These are phyloP conservation scores for Boletus subcaerulescens DNA, from an alignment of 768 basidiomycete genomes.

Conservation along the genomic window DNA sequence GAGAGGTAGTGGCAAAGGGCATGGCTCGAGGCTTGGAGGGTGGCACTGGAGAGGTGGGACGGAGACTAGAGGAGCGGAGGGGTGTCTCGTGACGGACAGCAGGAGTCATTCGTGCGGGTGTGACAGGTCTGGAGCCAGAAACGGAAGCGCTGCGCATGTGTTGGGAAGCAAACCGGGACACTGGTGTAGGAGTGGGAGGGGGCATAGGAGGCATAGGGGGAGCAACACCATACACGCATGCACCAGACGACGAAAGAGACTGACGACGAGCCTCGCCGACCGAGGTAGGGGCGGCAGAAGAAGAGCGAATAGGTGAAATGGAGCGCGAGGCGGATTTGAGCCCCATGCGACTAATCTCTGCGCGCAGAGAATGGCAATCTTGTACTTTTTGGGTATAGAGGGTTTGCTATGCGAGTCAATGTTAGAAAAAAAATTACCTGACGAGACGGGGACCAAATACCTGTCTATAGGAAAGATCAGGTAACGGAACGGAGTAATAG, in stretches of 20 bases:
- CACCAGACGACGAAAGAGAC: constrained; percentile 30
- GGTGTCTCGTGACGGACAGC: constrained; percentile 30
- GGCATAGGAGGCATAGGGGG: constrained; percentile 37
- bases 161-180: constrained; percentile 50
- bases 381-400: constrained; percentile 66
- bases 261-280: constrained; percentile 28
- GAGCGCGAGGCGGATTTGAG: constrained; percentile 29
- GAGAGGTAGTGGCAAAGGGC: constrained; percentile 45
- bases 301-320: constrained; percentile 23
- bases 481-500: constrained; percentile 4
- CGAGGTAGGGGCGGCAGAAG: constrained; percentile 26
- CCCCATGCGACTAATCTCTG: constrained; percentile 57
- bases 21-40: constrained; percentile 47
- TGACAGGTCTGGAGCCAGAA: constrained; percentile 34
- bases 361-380: constrained; percentile 65
- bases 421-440: constrained; percentile 10
- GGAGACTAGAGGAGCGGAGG: constrained; percentile 28
- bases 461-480: constrained; percentile 46
- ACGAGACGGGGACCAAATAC: constrained; percentile 38
- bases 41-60: constrained; percentile 29
- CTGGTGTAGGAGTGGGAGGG: constrained; percentile 44
- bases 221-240: constrained; percentile 33
- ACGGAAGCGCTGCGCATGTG: constrained; percentile 57
- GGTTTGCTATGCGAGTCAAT: constrained; percentile 43
- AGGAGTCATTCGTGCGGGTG: constrained; percentile 31